These are phyloP conservation scores for Aspergillus sclerotiicarbonarius DNA, from an alignment of 495 filamentous ascomycete species.

Conservation along the genomic window DNA sequence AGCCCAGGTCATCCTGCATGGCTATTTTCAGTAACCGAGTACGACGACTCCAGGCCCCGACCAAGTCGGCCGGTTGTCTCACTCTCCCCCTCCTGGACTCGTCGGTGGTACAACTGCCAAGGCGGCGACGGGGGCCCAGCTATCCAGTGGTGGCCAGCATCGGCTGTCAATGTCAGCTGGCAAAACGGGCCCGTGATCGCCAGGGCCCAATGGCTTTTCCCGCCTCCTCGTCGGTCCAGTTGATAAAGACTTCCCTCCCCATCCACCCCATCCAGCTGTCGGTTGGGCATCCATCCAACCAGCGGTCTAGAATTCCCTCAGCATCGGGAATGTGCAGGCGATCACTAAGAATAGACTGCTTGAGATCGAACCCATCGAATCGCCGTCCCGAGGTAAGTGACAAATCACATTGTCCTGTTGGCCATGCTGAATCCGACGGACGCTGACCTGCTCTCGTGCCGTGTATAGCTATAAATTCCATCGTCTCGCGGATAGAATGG, in stretches of 20 bases:
- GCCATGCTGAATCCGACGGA: not conserved
- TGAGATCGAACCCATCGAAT: not conserved
- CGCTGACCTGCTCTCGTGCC: not conserved
- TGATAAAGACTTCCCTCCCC: too few relatives aligned
- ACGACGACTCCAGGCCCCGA: too few relatives aligned
- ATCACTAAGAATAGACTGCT: constrained; percentile 5
- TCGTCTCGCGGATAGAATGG: not conserved
- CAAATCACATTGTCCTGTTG: not conserved
- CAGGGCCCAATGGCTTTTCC: too few relatives aligned
- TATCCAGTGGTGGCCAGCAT: too few relatives aligned
- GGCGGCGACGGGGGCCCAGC: too few relatives aligned
- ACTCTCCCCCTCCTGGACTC: too few relatives aligned
- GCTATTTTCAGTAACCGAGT: not conserved
- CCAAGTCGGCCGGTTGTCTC: too few relatives aligned
- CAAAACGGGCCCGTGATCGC: too few relatives aligned
- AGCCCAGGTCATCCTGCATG: not conserved
- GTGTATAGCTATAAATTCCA: not conserved
- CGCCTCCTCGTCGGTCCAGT: too few relatives aligned
- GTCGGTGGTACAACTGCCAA: too few relatives aligned
- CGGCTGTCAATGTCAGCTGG: too few relatives aligned
- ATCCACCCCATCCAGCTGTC: not conserved
- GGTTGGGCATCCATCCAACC: not conserved
- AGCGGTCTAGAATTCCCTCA: not conserved
- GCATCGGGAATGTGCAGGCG: constrained; percentile 25
- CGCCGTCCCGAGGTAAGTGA: not conserved